Base-by-base conservation (phyloP, 306 rosid genomes). In the Gillenia trifoliata region DNA sequence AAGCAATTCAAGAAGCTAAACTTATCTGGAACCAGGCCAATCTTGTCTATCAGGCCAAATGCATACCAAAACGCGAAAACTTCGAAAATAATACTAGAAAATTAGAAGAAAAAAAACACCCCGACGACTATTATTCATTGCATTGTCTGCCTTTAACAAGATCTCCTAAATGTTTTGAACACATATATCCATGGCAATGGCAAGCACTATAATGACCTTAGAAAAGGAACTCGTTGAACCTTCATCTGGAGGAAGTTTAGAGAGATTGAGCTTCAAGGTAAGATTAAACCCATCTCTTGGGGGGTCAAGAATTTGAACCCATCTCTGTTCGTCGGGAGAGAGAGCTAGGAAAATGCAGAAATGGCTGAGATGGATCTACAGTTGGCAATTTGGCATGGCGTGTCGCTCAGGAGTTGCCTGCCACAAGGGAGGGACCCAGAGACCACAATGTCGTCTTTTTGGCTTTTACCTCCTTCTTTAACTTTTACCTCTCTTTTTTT, bases 241-340 rank as follows among this genome's bases (percentile, higher is more conserved):
- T 88, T 88, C 94, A 85, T 93, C 87, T 74, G 83, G 80, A 11
- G 96, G n/a, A n/a, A n/a, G n/a, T n/a, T n/a, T n/a, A n/a, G n/a
- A n/a, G n/a, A n/a, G n/a, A n/a, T n/a, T n/a, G 92, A 91, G 81
- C 82, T 88, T 91, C 80, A 93, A 81, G 13, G 98, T 93, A 50
- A 93, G 96, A 88, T 93, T 93, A 83, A 89, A 93, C 74, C 97
- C 98, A 81, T 93, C 98, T 82, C 94, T 88, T 36, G 98, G 98
- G 75, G 98, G 98, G 72, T 93, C 98, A 74, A 91, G 92, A 84
- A 93, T 91, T 78, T 93, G 98, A 67, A 91, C 89, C 64, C 25
- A 1, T 45, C 29, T 64, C 8, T 34, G 17, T 10, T 47, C 15
- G 72, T 16, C 40, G 64, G n/a, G n/a, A n/a, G 49, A 20, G 64